Percentiles rank a stretch among this genome's conserved stretches.
phyloP scores from a whole-genome alignment of 2,329 filamentous ascomycete species.

The Tolypocladium ophioglossoides region DNA sequence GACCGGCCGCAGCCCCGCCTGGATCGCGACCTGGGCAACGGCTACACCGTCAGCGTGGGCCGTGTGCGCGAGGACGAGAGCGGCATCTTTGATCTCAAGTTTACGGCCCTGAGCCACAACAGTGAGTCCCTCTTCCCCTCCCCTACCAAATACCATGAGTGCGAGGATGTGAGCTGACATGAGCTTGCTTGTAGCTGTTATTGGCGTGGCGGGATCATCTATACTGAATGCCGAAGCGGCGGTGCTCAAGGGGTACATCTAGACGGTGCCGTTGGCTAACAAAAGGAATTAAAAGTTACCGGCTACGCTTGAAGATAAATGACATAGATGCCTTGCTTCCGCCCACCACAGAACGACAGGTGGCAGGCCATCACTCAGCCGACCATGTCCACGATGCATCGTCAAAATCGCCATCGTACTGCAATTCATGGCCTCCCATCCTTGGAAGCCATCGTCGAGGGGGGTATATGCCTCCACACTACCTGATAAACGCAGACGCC shows the following conservation, averaged over 20 bases:
- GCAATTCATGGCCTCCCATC: background rate
- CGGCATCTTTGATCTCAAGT: constrained; percentile 89
- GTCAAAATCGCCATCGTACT: background rate
- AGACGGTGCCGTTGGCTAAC: constrained; percentile 10
- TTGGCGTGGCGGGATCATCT: constrained; percentile 90
- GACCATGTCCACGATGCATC: background rate
- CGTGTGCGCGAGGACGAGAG: constrained; percentile 76
- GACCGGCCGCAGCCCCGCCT: constrained; percentile 87
- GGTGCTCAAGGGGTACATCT: constrained; percentile 78
- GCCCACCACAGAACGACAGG: too few relatives aligned
- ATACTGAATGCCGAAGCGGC: constrained; percentile 92
- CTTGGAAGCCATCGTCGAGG: background rate
- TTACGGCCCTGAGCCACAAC: constrained; percentile 82
- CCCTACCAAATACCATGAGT: background rate
- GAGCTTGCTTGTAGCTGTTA: constrained; percentile 48
- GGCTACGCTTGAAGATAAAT: background rate
- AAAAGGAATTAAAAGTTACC: background rate
- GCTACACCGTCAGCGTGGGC: constrained; percentile 87
- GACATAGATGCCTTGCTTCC: background rate
- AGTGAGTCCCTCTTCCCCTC: constrained; percentile 30
- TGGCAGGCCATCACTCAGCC: background rate
- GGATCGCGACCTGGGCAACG: constrained; percentile 73
- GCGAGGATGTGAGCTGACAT: background rate
- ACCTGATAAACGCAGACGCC: background rate
- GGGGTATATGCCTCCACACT: constrained; percentile 3